Evolutionary conservation across 2,329 filamentous ascomycete genomes (phyloP), one percentile per base, ranked within the genome.

Genomic region (Trematosphaeria pertusa): DNA sequence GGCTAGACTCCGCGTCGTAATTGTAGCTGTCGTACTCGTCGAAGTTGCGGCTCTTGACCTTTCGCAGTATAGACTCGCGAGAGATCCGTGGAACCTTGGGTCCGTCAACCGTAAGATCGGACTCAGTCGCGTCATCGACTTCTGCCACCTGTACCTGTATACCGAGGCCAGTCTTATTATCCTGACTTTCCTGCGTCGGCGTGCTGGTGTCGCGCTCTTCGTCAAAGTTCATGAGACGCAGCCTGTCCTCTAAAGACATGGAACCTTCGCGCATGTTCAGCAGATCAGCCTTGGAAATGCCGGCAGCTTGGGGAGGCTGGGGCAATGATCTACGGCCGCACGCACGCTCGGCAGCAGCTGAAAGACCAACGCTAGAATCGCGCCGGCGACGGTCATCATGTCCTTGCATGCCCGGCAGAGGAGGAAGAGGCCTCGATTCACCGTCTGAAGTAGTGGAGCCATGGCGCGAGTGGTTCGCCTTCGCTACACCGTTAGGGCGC

Each of bases 1-100:
- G 81, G 56, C 72, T 85, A 2, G 82, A 84, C 50, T 79, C 81
- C 4, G 48, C 52, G 31, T 71, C 68, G 39, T 70, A 69, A 28
- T 57, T 60, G 40, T 64, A 64, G 51, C 43, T 59, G 7, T 76
- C 70, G 7, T 72, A 72, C 7, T 76, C 72, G 15, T 85, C 82
- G 34, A 81, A 77, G 37, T 75, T 77, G 50, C 71, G 76, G 69
- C 70, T 89, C 67, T 94, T 90, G 44, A 97, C 87, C 52, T 93
- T 91, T 42, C 89, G 87, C 61, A 97, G 78, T 59, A 97, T 97
- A 0, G 92, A 96, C 69, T 97, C 94, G 28, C 93, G 85, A 7
- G 93, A 97, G 65, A 97, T 96, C 43, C 87, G 87, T 9, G 88
- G 89, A 11, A 87, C 75, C 55, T 87, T 80, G 59, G 87, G 87